phyloP scores from a whole-genome alignment of 495 filamentous ascomycete genomes.

The Neurospora sublineolata region DNA sequence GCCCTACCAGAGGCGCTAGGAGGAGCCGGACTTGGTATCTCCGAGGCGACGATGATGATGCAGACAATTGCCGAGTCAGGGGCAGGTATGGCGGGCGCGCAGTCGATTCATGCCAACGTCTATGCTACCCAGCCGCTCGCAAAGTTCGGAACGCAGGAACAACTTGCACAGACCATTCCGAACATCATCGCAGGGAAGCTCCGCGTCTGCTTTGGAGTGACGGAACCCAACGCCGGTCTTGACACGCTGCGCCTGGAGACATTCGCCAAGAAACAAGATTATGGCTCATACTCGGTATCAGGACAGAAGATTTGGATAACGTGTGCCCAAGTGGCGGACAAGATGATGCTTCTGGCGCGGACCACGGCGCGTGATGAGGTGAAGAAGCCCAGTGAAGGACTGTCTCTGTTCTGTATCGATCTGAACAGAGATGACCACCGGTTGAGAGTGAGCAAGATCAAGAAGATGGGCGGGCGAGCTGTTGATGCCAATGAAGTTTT shows the following conservation, averaged over 20 bases:
- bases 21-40: conserved; percentile 64
- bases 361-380: conserved; percentile 58
- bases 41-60: conserved; percentile 77
- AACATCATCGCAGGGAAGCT: conserved; percentile 57
- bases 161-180: conserved; percentile 49
- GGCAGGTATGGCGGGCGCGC: conserved; percentile 67
- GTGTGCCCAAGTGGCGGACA: conserved; percentile 61
- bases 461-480: conserved; percentile 70
- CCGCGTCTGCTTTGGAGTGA: conserved; percentile 56
- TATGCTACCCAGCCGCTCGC: conserved; percentile 70
- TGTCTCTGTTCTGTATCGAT: conserved; percentile 68
- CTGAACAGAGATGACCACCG: conserved; percentile 47
- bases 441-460: conserved; percentile 56
- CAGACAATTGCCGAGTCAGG: conserved; percentile 69
- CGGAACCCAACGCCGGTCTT: conserved; percentile 57
- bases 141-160: conserved; percentile 52
- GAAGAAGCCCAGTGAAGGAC: conserved; percentile 52
- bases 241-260: conserved; percentile 62
- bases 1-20: conserved; percentile 62
- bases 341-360: conserved; percentile 69
- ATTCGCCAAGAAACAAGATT: conserved; percentile 36
- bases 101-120: conserved; percentile 62
- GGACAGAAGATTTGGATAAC: conserved; percentile 83
- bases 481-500: conserved; percentile 80
- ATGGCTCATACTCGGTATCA: conserved; percentile 47